Evolutionary conservation across 2,329 filamentous ascomycete species (phyloP).

Genomic region (Coccinonectria pachysandricola): DNA sequence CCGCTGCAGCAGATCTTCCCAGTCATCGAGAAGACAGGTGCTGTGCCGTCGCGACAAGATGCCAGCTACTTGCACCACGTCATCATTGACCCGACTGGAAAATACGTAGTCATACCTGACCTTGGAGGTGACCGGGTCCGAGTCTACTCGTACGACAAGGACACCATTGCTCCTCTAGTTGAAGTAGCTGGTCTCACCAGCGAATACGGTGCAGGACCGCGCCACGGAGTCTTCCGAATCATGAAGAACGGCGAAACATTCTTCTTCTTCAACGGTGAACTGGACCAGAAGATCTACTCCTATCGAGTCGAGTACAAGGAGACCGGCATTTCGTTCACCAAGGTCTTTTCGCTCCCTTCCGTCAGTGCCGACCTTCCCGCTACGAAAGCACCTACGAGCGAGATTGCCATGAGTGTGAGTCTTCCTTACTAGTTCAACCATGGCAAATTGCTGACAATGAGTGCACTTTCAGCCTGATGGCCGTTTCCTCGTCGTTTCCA

Average conservation of each 20-base stretch:
- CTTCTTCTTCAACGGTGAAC: slow-evolving; percentile 16
- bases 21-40: slow-evolving; percentile 10
- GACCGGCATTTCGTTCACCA: slow-evolving; percentile 8
- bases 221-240: slow-evolving; percentile 14
- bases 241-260: slow-evolving; percentile 12
- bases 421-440: fast-evolving
- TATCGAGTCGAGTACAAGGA: slow-evolving; percentile 12
- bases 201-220: slow-evolving; percentile 9
- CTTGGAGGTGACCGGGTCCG: slow-evolving; percentile 12
- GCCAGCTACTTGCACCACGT: slow-evolving; percentile 15
- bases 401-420: slow-evolving; percentile 16
- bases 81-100: slow-evolving; percentile 12
- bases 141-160: slow-evolving; percentile 13
- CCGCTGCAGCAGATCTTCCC: slow-evolving; percentile 11
- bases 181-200: slow-evolving; percentile 9
- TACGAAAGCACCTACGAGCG: slow-evolving; percentile 12
- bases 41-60: slow-evolving; percentile 12
- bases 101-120: slow-evolving; percentile 13
- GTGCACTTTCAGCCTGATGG: slow-evolving; percentile 8
- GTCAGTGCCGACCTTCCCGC: slow-evolving; percentile 9
- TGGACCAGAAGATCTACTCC: slow-evolving; percentile 15
- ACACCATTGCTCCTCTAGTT: slow-evolving; percentile 11
- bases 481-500: slow-evolving; percentile 13
- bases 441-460: not conserved
- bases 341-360: slow-evolving; percentile 13